A percentile compares a stretch with the other conserved stretches of the same genome.
Conservation (phyloP, 1,139 yeast species). For the Pichia sp. region DNA sequence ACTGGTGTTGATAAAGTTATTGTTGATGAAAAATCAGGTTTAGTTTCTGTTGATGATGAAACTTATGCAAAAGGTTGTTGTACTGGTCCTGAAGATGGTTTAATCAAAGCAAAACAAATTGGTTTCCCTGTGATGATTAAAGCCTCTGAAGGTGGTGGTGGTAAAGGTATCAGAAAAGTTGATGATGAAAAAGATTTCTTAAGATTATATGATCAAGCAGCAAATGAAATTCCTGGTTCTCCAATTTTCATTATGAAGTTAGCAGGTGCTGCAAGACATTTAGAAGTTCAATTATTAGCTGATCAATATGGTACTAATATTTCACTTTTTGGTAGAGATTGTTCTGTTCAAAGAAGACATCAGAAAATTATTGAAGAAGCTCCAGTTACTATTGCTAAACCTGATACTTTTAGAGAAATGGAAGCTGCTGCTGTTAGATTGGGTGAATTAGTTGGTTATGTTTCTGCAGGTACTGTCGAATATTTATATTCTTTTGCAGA, state of each 20-base stretch:
- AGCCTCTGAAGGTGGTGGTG: slow-evolving; percentile 99
- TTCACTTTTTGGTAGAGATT: slow-evolving; percentile 90
- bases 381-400: slow-evolving; percentile 88
- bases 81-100: slow-evolving; percentile 78
- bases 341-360: slow-evolving; percentile 96
- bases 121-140: slow-evolving; percentile 97
- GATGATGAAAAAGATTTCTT: slow-evolving; percentile 68
- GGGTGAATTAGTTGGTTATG: slow-evolving; percentile 94
- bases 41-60: slow-evolving; percentile 83
- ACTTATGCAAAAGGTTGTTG: slow-evolving; percentile 87
- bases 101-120: slow-evolving; percentile 70
- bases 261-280: slow-evolving; percentile 93
- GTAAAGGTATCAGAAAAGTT: slow-evolving; percentile 95
- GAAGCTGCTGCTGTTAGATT: slow-evolving; percentile 95
- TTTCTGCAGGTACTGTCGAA: slow-evolving; percentile 98
- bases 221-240: slow-evolving; percentile 92
- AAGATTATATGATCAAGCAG: slow-evolving; percentile 75
- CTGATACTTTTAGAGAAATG: slow-evolving; percentile 82
- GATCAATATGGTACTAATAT: slow-evolving; percentile 95
- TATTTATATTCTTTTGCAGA: slow-evolving; percentile 90
- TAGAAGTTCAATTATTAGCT: slow-evolving; percentile 90
- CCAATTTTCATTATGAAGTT: slow-evolving; percentile 92
- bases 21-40: slow-evolving; percentile 58
- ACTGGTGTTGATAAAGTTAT: slow-evolving; percentile 84
- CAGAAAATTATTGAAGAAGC: slow-evolving; percentile 96